Conservation (phyloP, 176 grass and related monocot genomes). For the Saccharum spontaneum region DNA sequence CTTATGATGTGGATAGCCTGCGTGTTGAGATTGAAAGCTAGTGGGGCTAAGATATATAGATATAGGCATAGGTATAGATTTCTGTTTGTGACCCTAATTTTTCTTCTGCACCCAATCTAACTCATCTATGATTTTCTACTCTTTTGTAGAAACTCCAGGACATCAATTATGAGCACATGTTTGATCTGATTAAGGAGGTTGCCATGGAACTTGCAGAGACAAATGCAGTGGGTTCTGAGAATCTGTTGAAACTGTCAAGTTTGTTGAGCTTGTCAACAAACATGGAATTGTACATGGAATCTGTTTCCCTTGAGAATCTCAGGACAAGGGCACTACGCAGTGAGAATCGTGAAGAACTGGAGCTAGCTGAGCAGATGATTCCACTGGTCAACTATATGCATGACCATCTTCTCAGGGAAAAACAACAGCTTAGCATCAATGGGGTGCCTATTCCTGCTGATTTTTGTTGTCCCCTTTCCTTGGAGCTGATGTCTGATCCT, state of each 20-base stretch:
- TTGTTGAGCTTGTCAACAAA: constrained; percentile 81
- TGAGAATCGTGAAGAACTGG: constrained; percentile 59
- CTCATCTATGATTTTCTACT: constrained; percentile 31
- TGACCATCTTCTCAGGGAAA: constrained; percentile 60
- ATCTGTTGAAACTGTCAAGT: constrained; percentile 54
- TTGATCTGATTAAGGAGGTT: constrained; percentile 55
- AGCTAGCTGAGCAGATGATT: constrained; percentile 59
- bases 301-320: constrained; percentile 87
- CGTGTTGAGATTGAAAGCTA: neutral
- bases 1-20: neutral
- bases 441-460: constrained; percentile 93
- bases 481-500: constrained; percentile 96
- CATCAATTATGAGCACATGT: constrained; percentile 57
- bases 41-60: neutral
- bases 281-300: constrained; percentile 88
- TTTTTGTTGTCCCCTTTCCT: constrained; percentile 94
- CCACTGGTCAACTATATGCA: constrained; percentile 78
- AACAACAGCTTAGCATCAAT: constrained; percentile 78
- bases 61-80: neutral
- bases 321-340: constrained; percentile 47
- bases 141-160: constrained; percentile 58
- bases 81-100: neutral
- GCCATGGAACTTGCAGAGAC: constrained; percentile 47
- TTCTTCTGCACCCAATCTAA: neutral
- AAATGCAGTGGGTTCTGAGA: constrained; percentile 41